Conservation (phyloP, 2,329 filamentous ascomycete genomes). For the Lasiodiplodia sp. region DNA sequence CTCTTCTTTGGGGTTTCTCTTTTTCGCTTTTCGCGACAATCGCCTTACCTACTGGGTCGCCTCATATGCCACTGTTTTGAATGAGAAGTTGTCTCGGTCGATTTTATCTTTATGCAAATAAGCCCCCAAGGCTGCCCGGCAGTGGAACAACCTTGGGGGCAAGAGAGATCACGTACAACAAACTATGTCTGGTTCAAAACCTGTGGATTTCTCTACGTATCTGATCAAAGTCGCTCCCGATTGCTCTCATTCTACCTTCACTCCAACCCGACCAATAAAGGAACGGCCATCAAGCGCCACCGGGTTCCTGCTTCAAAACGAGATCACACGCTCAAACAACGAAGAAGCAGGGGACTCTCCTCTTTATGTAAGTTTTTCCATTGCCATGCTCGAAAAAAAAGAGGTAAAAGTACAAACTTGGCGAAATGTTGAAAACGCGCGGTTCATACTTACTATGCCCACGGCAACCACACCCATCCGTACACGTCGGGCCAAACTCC, state of each 20-base stretch:
- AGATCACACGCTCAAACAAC: not conserved
- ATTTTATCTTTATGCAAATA: not conserved
- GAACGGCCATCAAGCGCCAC: not conserved
- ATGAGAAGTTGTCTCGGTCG: not conserved
- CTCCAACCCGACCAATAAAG: not conserved
- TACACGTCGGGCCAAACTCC: not conserved
- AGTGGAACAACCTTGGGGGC: not conserved
- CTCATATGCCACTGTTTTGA: not conserved
- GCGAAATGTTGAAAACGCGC: not conserved
- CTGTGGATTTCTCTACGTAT: not conserved
- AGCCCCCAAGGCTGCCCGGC: not conserved
- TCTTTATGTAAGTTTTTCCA: slow-evolving; percentile 4
- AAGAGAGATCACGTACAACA: not conserved
- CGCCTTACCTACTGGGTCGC: not conserved
- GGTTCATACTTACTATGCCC: slow-evolving; percentile 2
- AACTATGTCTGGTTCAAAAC: not conserved
- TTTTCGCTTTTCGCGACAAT: not conserved
- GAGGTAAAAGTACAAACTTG: slow-evolving; percentile 4
- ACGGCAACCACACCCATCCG: too few relatives aligned
- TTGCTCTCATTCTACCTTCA: not conserved
- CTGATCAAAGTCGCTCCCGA: too few relatives aligned
- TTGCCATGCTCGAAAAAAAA: slow-evolving; percentile 2
- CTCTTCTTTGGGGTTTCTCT: not conserved
- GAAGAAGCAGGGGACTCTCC: not conserved
- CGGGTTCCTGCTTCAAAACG: not conserved